These are phyloP conservation scores for Colletotrichum falcatum DNA, from an alignment of 2,329 filamentous ascomycete genomes.

Conservation along the genomic window DNA sequence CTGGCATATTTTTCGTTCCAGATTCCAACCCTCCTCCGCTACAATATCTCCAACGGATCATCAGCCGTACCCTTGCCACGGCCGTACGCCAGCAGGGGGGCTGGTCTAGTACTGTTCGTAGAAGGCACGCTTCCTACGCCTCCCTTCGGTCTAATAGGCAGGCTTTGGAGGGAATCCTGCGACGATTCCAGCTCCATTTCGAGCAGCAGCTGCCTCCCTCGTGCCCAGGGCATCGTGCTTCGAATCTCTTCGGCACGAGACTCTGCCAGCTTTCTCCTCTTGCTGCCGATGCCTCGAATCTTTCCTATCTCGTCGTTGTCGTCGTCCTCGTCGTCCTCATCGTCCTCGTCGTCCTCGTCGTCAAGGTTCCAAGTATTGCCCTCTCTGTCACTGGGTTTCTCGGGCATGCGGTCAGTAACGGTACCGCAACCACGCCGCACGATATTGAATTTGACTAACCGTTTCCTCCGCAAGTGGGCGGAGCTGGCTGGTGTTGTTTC, in stretches of 20 bases:
- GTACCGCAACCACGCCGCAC: neutral
- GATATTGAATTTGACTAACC: neutral
- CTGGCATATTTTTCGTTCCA: neutral
- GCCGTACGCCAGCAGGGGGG: neutral
- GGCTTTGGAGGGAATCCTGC: neutral
- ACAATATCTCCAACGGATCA: neutral
- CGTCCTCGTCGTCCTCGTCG: neutral
- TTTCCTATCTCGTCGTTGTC: neutral
- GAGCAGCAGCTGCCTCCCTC: neutral
- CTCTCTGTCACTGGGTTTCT: neutral
- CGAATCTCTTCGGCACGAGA: neutral
- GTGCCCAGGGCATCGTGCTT: neutral
- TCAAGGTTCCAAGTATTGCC: neutral
- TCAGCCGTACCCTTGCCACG: neutral
- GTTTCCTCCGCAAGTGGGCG: neutral
- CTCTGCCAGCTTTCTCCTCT: neutral
- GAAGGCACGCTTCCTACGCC: neutral
- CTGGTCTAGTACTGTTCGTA: no score
- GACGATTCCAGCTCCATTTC: slow-evolving; percentile 4
- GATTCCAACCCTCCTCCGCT: neutral
- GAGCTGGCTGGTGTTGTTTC: neutral
- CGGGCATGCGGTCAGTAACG: accelerated
- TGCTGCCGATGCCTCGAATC: neutral
- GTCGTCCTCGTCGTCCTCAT: no score
- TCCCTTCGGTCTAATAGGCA: neutral